Evolutionary conservation across 306 rosid species (phyloP), one percentile per base, ranked within the genome.

Genomic region (Cucumis cinereus): DNA sequence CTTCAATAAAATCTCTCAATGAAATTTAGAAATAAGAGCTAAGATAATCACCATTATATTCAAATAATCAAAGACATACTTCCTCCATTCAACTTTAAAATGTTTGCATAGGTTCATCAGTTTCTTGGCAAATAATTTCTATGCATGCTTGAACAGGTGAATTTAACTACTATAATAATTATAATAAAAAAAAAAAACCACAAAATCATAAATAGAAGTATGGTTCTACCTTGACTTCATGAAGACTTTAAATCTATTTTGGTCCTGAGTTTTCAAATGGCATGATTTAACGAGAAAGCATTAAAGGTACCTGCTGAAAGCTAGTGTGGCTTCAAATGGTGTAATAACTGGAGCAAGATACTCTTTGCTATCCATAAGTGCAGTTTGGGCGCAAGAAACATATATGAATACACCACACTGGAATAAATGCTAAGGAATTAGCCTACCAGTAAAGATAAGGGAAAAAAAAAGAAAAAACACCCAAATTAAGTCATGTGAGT

Each of bases 321-420:
- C 98, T 83, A 91, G 81, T 77, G 83, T 77, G 50, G 98, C 97
- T 88, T 91, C 98, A 53, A 87, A 93, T 71, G 97, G 97, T 80
- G 98, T 93, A 79, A 93, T 87, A 53, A 93, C 92, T 12, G 97
- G 98, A 84, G 98, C 92, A 54, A 93, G 83, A 86, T 88, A 93
- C 83, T 91, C 97, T 85, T 93, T 89, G 89, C 97, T 91, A 83
- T 93, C 98, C 84, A 93, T 77, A 71, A 91, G 92, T 66, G 93
- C 93, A 69, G 96, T 93, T 87, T 93, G 91, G 53, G 98, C 93
- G 66, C 98, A 93, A 78, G 98, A 89, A 43, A 93, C 96, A 60
- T 87, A 84, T 50, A 93, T 30, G 83, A 91, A 93, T 82, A 93
- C 89, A 77, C 92, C 97, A 70, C 98, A 93, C 96, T 93, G 97